Evolutionary conservation across 2,329 filamentous ascomycete genomes (phyloP).

Genomic region (Colletotrichum falcatum): DNA sequence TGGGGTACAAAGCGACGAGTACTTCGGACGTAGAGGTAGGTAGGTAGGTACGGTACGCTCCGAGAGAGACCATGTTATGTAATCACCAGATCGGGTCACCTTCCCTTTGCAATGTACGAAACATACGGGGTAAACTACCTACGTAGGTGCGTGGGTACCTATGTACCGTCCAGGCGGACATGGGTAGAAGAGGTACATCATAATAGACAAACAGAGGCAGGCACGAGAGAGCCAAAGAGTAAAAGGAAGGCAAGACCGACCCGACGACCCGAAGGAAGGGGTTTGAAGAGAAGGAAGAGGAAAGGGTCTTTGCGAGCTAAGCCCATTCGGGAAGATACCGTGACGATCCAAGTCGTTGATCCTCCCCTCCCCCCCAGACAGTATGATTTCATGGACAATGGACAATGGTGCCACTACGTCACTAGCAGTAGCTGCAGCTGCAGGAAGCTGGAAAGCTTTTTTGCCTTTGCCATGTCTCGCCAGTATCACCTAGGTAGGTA

Average conservation of each 20-base stretch:
- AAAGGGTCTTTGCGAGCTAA: slow-evolving; percentile 32
- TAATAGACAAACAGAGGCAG: background rate
- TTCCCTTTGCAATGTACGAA: no score
- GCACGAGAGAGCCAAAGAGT: background rate
- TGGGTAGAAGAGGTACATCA: background rate
- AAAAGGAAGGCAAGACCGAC: background rate
- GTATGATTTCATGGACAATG: slow-evolving; percentile 39
- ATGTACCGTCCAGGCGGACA: background rate
- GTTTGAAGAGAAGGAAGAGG: no score
- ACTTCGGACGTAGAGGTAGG: no score
- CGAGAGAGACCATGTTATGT: background rate
- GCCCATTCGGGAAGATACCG: slow-evolving; percentile 17
- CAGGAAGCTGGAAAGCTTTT: slow-evolving; percentile 14
- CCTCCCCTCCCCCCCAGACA: slow-evolving; percentile 21
- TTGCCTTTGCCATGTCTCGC: slow-evolving; percentile 10
- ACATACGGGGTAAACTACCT: no score
- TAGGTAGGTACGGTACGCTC: no score
- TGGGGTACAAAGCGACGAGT: no score
- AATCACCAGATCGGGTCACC: background rate
- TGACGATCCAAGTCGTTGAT: slow-evolving; percentile 20
- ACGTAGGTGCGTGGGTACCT: no score
- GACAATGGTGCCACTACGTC: slow-evolving; percentile 26
- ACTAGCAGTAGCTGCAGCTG: slow-evolving; percentile 12
- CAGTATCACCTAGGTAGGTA: background rate
- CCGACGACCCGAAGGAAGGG: background rate